These are phyloP conservation scores for Zygoascus tannicola DNA, from an alignment of 805 yeast species.

Conservation along the genomic window DNA sequence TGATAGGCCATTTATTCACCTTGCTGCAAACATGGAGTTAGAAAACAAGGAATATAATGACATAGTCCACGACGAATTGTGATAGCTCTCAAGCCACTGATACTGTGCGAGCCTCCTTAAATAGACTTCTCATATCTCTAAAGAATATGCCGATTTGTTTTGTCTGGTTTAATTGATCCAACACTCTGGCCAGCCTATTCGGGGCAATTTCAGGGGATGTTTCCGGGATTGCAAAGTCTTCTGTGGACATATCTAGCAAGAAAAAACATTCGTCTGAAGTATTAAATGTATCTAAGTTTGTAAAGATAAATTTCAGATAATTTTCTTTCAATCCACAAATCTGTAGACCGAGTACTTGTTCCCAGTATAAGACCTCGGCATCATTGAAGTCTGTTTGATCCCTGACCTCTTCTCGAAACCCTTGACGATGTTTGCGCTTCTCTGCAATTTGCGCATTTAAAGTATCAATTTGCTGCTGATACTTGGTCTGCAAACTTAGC, in stretches of 20 bases:
- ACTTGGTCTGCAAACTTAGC: constrained; percentile 14
- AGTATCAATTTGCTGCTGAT: constrained; percentile 25
- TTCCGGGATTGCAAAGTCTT: constrained; percentile 27
- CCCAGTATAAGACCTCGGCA: constrained; percentile 46
- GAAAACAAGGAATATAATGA: constrained; percentile 1
- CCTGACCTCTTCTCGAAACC: constrained; percentile 27
- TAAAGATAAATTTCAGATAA: constrained; percentile 40
- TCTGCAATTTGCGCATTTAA: constrained; percentile 26
- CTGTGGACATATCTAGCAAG: constrained; percentile 38
- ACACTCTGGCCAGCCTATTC: constrained; percentile 16
- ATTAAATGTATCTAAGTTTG: constrained; percentile 34
- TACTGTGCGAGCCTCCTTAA: constrained; percentile 10
- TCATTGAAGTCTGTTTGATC: constrained; percentile 39
- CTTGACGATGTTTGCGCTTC: constrained; percentile 27
- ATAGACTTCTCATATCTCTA: constrained; percentile 21
- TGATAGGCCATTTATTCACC: constrained; percentile 14
- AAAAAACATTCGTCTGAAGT: constrained; percentile 36
- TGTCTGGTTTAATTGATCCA: constrained; percentile 18
- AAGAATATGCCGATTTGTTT: constrained; percentile 22
- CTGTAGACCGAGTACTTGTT: constrained; percentile 44
- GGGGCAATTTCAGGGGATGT: constrained; percentile 33
- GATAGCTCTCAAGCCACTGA: background rate
- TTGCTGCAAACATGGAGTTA: constrained; percentile 16
- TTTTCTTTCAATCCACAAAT: constrained; percentile 44
- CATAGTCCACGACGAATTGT: constrained; percentile 8